A percentile compares a stretch with the other conserved stretches of the same genome.
phyloP scores from a whole-genome alignment of 1,139 yeast genomes.

The Magnusiomyces tetraspermus region DNA sequence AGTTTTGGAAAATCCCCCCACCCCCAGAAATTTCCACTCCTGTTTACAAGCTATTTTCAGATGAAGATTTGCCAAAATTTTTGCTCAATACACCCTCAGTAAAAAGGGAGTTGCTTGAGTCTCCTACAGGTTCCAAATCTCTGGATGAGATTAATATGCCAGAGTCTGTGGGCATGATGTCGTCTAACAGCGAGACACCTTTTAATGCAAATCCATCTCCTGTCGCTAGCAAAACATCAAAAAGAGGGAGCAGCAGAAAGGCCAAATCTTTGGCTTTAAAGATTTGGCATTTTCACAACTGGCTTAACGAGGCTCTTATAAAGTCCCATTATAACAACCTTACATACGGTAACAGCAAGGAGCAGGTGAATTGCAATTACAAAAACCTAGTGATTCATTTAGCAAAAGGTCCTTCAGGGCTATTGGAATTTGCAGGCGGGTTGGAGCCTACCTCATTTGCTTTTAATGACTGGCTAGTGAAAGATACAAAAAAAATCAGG shows the following conservation, averaged over 20 bases:
- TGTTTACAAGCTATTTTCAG: neutral
- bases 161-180: too few species aligned
- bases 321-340: too few species aligned
- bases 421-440: neutral
- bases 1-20: neutral
- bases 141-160: too few species aligned
- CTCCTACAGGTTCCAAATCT: too few species aligned
- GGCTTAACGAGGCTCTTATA: too few species aligned
- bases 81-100: neutral
- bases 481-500: neutral
- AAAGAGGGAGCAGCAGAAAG: neutral
- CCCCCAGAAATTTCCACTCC: neutral
- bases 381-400: neutral
- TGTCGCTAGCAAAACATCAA: neutral
- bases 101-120: too few species aligned
- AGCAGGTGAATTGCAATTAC: neutral
- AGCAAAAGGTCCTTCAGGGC: neutral
- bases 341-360: too few species aligned
- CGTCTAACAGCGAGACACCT: too few species aligned
- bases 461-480: too few species aligned
- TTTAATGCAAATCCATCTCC: too few species aligned
- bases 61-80: neutral
- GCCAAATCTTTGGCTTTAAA: neutral
- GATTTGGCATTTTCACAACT: too few species aligned
- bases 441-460: too few species aligned